Percentiles rank a stretch among this genome's conserved stretches.
phyloP scores from a whole-genome alignment of 768 basidiomycete species.

The Sarcodon sp. region DNA sequence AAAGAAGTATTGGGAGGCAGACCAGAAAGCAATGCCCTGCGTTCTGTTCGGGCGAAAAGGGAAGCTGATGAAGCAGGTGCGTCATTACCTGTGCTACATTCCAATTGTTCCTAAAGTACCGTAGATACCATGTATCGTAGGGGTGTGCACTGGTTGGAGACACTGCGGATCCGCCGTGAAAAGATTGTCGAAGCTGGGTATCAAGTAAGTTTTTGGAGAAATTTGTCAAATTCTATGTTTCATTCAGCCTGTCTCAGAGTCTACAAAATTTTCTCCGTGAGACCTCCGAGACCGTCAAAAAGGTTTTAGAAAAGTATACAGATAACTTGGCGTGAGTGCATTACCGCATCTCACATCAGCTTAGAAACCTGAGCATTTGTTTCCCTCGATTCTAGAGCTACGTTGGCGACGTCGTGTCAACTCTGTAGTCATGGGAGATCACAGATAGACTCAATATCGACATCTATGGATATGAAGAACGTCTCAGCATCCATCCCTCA shows the following conservation, averaged over 20 bases:
- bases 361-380: neutral
- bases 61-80: slow-evolving; percentile 86
- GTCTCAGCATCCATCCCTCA: slow-evolving; percentile 45
- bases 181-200: slow-evolving; percentile 79
- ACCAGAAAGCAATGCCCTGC: slow-evolving; percentile 51
- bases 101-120: neutral
- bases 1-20: slow-evolving; percentile 49
- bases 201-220: slow-evolving; percentile 33
- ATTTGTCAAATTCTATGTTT: neutral
- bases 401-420: slow-evolving; percentile 62
- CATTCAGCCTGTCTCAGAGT: slow-evolving; percentile 40
- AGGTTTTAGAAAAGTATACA: slow-evolving; percentile 55
- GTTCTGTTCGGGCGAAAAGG: slow-evolving; percentile 71
- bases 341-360: neutral
- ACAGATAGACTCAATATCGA: slow-evolving; percentile 52
- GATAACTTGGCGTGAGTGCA: slow-evolving; percentile 62
- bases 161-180: slow-evolving; percentile 65
- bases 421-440: slow-evolving; percentile 52
- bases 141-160: slow-evolving; percentile 88
- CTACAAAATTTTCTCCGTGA: slow-evolving; percentile 72
- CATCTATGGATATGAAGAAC: slow-evolving; percentile 54
- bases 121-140: slow-evolving; percentile 85
- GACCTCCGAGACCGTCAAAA: slow-evolving; percentile 48
- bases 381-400: slow-evolving; percentile 41
- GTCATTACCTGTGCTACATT: neutral